phyloP scores from a whole-genome alignment of 2,329 filamentous ascomycete genomes.

The Diplodia seriata region DNA sequence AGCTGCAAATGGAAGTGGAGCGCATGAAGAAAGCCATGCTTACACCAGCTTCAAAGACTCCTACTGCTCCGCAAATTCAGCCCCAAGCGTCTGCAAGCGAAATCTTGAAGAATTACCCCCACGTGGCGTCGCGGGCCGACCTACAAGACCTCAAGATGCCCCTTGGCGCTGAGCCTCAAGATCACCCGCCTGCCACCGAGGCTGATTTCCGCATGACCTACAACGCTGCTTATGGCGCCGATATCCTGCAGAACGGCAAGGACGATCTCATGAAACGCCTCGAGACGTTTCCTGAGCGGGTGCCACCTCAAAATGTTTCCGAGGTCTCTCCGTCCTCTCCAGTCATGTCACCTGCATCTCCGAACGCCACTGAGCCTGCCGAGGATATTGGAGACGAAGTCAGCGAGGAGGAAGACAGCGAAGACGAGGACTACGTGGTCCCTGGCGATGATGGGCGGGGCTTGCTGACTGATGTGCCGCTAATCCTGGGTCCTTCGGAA shows the following conservation, averaged over 20 bases:
- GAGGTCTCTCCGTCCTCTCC: constrained; percentile 45
- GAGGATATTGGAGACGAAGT: constrained; percentile 31
- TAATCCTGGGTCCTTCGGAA: constrained; percentile 91
- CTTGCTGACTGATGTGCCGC: constrained; percentile 88
- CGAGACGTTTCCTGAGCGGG: constrained; percentile 39
- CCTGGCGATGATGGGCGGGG: constrained; percentile 76
- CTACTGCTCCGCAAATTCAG: constrained; percentile 13
- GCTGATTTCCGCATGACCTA: constrained; percentile 59
- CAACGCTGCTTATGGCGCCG: constrained; percentile 55
- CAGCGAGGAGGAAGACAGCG: constrained; percentile 70
- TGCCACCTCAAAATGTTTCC: constrained; percentile 45
- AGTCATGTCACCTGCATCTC: constrained; percentile 41
- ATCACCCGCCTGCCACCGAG: constrained; percentile 44
- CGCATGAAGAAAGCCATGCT: constrained; percentile 41
- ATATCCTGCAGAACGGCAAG: constrained; percentile 59
- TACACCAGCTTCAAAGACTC: constrained; percentile 11
- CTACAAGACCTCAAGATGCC: constrained; percentile 37
- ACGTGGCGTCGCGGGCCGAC: neutral
- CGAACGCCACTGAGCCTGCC: constrained; percentile 40
- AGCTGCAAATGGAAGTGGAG: constrained; percentile 50
- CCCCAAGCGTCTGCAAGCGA: constrained; percentile 26
- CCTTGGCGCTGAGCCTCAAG: constrained; percentile 33
- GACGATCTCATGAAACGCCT: constrained; percentile 59
- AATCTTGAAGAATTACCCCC: constrained; percentile 27
- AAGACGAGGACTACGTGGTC: constrained; percentile 80